Evolutionary conservation across 148 eudicot genomes (phyloP), one percentile per base, ranked within the genome.

Genomic region (Chenopodium album): DNA sequence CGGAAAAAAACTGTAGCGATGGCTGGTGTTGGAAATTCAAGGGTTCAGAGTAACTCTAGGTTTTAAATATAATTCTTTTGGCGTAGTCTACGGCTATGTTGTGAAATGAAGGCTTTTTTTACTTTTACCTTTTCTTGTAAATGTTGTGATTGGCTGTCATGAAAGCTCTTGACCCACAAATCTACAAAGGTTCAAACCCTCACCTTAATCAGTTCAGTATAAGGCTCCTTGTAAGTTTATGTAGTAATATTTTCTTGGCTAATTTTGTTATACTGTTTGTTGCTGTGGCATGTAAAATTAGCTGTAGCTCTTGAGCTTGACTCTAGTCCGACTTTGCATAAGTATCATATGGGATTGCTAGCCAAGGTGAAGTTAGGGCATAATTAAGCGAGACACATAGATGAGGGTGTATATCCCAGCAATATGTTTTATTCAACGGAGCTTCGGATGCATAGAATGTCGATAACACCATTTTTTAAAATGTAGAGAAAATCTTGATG

Each of bases 1-100:
- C 82, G 82, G 63, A 81, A 78, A 82, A 82, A 52, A 72, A 81
- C 79, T 59, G 63, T 81, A 29, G 79, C 82, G 17, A 46, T 60
- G 62, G 79, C 84, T 12, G 79, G 79, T 17, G 66, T 31, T 20
- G 81, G 81, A 54, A 80, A 78, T 34, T 77, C 32, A 13, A 75
- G 87, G 62, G 46, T 78, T 32, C 84, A 65, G 63, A 78, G 76
- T 63, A 81, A 77, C 70, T 29, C 76, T 11, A 74, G 87, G 69
- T 81, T 78, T 78, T 85, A 81, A 67, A 6, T 54, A 31, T 54
- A 31, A 63, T 73, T 23, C 19, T 70, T 72, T 12, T 59, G 28
- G 64, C 7, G 12, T 29, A n/a, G 9, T 6, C 10, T 31, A 52
- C 9, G n/a, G 4, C 17, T 69, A 3, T 79, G 4, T 72, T 60